Base-by-base conservation (phyloP, 805 yeast species). In the Kodamaea restingae region DNA sequence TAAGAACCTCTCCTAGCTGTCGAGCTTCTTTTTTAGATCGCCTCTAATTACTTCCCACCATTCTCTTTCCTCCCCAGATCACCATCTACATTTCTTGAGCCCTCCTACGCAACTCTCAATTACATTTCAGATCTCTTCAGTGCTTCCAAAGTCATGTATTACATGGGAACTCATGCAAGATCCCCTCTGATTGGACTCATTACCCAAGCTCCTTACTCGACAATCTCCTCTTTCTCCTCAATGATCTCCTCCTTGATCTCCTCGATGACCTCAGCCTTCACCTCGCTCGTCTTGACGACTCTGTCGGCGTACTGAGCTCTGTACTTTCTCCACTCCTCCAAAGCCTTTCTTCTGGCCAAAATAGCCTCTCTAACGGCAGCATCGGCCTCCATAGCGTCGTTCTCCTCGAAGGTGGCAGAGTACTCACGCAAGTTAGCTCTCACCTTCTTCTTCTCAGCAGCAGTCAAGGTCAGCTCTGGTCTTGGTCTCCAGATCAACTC, bases 401-500 rank as follows among this genome's bases (percentile, higher is more conserved):
- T 72, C 67, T 88, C 96, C 51, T 91, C 98, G 69, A 90, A 93
- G 66, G 87, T 88, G 30, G 93, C 93, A 52, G 88, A 74, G 75
- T 84, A 87, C 65, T 86, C 91, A 60, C 82, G 79, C 71, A 91
- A 69, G 70, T 84, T 84, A 84, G 86, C 85, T 71, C 87, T 78
- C 47, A 93, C 88, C 75, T 82, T 84, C 83, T 88, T 87, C 71
- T 79, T 79, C 62, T 87, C 95, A 49, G 79, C 83, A 53, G 81
- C 79, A 45, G 81, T 71, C 58, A 93, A 77, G 48, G 81, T 64
- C 2, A 88, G 74, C 14, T 76, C 78, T 37, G 98, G 98, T 70
- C 98, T 82, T 55, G 98, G 98, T 73, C 99, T 85, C 99, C 99
- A 93, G 46, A 78, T 71, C 55, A 91, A 86, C 46, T 85, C 90